Percentiles rank a stretch among this genome's conserved stretches.
Conservation (phyloP, 345 rosid genomes). For the Draba incana region DNA sequence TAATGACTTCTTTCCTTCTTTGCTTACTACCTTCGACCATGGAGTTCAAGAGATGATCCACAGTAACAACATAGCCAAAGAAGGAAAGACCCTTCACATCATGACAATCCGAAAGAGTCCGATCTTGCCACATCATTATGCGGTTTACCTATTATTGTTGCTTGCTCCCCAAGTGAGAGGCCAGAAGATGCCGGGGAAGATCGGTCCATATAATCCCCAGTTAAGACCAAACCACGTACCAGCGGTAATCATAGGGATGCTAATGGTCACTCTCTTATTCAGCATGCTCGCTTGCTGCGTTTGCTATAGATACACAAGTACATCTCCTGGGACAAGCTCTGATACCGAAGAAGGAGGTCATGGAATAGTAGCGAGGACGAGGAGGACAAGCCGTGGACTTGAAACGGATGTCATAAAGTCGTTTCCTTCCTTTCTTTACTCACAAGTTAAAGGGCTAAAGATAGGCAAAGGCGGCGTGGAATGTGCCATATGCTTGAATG, state of each 20-base stretch:
- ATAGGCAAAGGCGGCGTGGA: constrained; percentile 64
- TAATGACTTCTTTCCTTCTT: constrained; percentile 6
- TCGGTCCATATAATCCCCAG: background rate
- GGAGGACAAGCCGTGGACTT: constrained; percentile 53
- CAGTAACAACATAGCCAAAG: constrained; percentile 1
- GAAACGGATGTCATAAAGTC: constrained; percentile 53
- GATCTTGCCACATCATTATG: background rate
- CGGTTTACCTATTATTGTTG: constrained; percentile 8
- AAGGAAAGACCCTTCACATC: background rate
- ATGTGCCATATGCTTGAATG: constrained; percentile 83
- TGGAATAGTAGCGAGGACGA: constrained; percentile 38
- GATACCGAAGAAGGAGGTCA: constrained; percentile 33
- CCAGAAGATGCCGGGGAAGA: constrained; percentile 17
- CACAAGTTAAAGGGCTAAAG: constrained; percentile 61
- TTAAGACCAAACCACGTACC: constrained; percentile 2
- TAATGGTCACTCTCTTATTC: constrained; percentile 30
- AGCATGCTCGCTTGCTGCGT: constrained; percentile 33
- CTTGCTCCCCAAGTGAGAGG: constrained; percentile 20
- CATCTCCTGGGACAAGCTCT: constrained; percentile 28
- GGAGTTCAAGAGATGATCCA: constrained; percentile 23
- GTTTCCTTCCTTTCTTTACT: constrained; percentile 69
- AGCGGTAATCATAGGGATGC: constrained; percentile 31
- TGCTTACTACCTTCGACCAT: background rate
- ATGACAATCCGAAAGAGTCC: constrained; percentile 17
- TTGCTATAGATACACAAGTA: constrained; percentile 31